Evolutionary conservation across 1,284 basidiomycete genomes (phyloP).

Genomic region (Moesziomyces aphidis): DNA sequence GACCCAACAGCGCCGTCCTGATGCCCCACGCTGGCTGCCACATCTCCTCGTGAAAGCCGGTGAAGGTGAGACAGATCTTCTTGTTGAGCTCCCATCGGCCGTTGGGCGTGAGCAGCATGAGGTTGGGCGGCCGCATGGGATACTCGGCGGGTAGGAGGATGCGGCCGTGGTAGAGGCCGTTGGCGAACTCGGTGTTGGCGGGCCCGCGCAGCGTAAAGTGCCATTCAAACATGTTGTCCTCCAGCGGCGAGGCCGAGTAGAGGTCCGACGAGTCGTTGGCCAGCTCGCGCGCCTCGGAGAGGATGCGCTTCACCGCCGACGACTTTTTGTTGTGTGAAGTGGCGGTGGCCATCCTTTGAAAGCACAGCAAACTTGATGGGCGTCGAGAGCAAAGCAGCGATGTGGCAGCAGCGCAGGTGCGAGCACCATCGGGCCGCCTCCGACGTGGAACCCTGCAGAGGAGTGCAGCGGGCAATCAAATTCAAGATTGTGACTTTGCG

Average conservation of each 20-base stretch:
- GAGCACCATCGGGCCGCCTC: no score
- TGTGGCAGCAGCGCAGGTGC: no score
- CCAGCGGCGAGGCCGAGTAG: conserved; percentile 86
- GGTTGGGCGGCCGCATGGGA: conserved; percentile 91
- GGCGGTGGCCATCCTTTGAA: conserved; percentile 33
- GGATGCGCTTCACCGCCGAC: conserved; percentile 93
- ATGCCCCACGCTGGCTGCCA: conserved; percentile 99
- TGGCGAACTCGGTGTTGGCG: conserved; percentile 62
- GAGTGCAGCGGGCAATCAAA: no score
- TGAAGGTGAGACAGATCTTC: conserved; percentile 75
- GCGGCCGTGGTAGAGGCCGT: conserved; percentile 83
- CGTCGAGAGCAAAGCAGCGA: no score
- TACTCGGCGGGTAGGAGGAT: conserved; percentile 91
- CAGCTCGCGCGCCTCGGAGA: conserved; percentile 93
- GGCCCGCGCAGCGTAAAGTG: conserved; percentile 94
- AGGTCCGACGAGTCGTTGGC: conserved; percentile 82
- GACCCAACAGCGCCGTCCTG: conserved; percentile 77
- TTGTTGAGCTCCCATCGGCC: conserved; percentile 94
- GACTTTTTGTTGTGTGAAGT: conserved; percentile 67
- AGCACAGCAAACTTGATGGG: background rate
- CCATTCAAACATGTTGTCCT: conserved; percentile 78
- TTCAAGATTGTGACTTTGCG: no score
- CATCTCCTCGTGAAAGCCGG: conserved; percentile 73
- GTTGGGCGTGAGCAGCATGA: conserved; percentile 94
- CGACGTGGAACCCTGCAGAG: no score